These are phyloP conservation scores for Botrytis elliptica DNA, from an alignment of 2,329 filamentous ascomycete species.

Conservation along the genomic window DNA sequence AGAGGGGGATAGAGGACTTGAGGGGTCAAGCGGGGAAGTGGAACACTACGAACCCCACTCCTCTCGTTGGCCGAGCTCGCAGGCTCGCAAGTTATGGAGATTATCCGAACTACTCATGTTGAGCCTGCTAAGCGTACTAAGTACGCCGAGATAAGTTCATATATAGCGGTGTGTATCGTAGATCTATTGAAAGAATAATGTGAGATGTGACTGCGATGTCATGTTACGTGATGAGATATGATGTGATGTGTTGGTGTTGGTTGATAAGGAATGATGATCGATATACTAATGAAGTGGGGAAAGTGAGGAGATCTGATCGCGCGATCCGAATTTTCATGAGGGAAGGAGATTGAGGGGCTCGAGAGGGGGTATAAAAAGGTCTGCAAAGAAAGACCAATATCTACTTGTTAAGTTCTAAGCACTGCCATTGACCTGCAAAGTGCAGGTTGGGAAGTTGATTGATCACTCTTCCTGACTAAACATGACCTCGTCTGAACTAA, in stretches of 20 bases:
- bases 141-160: background rate
- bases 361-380: background rate
- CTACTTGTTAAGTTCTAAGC: too few relatives aligned
- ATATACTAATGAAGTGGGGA: background rate
- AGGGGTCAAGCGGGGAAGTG: background rate
- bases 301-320: background rate
- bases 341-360: background rate
- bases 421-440: background rate
- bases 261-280: conserved; percentile 3
- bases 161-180: background rate
- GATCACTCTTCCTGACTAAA: background rate
- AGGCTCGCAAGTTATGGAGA: background rate
- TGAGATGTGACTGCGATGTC: background rate
- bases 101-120: background rate
- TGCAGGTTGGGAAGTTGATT: background rate
- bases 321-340: background rate
- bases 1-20: background rate
- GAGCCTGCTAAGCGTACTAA: background rate
- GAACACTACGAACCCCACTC: background rate
- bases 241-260: background rate
- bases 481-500: background rate
- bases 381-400: background rate
- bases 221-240: background rate
- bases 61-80: background rate
- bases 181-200: background rate